These are phyloP conservation scores for Hanseniaspora vineae DNA, from an alignment of 805 yeast species.

Conservation along the genomic window DNA sequence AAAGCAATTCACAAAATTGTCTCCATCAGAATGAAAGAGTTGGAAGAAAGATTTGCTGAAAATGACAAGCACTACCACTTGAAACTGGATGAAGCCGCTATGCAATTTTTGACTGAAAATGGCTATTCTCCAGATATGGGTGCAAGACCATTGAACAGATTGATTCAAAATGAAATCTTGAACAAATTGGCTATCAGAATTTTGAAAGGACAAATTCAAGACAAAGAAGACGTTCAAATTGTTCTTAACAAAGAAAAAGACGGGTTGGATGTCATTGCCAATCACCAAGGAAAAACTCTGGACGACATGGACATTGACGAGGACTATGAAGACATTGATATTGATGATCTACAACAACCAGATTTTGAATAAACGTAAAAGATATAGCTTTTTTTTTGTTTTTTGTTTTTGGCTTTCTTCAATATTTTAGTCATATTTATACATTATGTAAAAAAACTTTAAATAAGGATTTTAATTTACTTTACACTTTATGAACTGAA, in stretches of 20 bases:
- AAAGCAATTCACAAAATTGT: constrained; percentile 90
- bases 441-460: no score
- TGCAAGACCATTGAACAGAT: constrained; percentile 90
- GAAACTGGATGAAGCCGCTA: constrained; percentile 61
- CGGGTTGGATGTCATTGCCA: constrained; percentile 72
- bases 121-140: constrained; percentile 93
- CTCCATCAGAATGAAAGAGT: constrained; percentile 68
- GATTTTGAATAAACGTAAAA: background rate
- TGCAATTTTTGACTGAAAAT: constrained; percentile 66
- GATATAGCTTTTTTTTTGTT: background rate
- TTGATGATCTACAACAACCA: constrained; percentile 4
- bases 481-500: no score
- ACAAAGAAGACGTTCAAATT: constrained; percentile 76
- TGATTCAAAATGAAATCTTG: constrained; percentile 78
- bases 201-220: constrained; percentile 73
- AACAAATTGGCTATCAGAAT: constrained; percentile 83
- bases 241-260: constrained; percentile 32
- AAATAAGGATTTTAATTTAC: no score
- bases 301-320: constrained; percentile 42
- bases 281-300: constrained; percentile 52
- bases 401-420: background rate
- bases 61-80: constrained; percentile 71
- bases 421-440: background rate
- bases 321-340: constrained; percentile 27
- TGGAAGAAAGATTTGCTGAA: constrained; percentile 70